These are phyloP conservation scores for Gigaspora rosea DNA, from an alignment of 192 early-diverging fungal genomes.

Conservation along the genomic window DNA sequence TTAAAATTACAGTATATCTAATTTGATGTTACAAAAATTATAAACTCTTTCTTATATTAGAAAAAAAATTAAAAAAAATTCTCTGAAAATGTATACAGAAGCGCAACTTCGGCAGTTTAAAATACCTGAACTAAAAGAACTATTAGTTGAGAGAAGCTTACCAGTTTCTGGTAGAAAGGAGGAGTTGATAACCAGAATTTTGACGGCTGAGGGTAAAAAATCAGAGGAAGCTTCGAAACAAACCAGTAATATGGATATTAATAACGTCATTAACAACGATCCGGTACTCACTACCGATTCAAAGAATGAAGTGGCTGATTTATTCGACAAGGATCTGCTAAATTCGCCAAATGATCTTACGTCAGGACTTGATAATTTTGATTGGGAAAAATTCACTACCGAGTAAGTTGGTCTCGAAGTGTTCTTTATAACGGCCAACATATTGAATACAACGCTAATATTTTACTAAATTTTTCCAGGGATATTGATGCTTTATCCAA, in stretches of 20 bases:
- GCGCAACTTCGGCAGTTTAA: conserved; percentile 51
- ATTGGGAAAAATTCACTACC: conserved; percentile 45
- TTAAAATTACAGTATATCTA: no score
- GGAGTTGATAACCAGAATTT: conserved; percentile 60
- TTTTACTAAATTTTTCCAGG: not conserved
- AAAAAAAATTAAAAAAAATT: no score
- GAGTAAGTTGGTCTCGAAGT: conserved; percentile 32
- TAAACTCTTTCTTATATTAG: no score
- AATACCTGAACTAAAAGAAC: conserved; percentile 59
- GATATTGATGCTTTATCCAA: not conserved
- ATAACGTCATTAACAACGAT: not conserved
- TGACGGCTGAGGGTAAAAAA: conserved; percentile 37
- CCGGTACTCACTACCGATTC: not conserved
- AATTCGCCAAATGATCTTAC: conserved; percentile 29
- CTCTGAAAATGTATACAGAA: not conserved
- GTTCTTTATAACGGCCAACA: not conserved
- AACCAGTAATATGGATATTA: not conserved
- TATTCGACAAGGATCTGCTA: conserved; percentile 20
- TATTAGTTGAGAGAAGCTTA: conserved; percentile 54
- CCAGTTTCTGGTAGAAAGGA: conserved; percentile 67
- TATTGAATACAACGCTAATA: not conserved
- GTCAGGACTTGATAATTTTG: conserved; percentile 41
- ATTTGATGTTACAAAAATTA: no score
- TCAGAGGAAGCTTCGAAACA: not conserved
- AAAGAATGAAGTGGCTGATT: not conserved